These are phyloP conservation scores for Suhomyces bolitotheri DNA, from an alignment of 1,139 yeast species.

Conservation along the genomic window DNA sequence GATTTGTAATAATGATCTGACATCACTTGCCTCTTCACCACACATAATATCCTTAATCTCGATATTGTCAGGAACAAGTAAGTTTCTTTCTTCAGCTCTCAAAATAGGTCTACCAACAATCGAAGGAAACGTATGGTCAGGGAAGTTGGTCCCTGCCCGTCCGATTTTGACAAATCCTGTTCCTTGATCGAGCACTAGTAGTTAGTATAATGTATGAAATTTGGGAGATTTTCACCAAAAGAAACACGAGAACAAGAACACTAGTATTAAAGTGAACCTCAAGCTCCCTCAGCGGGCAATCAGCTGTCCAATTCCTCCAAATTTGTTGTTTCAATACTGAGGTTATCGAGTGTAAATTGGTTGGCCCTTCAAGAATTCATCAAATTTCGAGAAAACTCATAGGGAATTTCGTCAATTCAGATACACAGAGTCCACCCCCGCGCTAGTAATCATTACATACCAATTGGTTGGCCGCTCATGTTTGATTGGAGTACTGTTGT, in stretches of 20 bases:
- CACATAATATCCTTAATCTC: conserved; percentile 94
- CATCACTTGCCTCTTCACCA: conserved; percentile 93
- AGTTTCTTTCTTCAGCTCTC: conserved; percentile 89
- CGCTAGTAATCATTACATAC: conserved; percentile 49
- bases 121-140: conserved; percentile 97
- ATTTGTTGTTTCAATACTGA: too few relatives aligned
- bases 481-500: conserved; percentile 11
- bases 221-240: too few relatives aligned
- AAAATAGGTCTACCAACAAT: conserved; percentile 97
- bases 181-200: conserved; percentile 92
- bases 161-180: conserved; percentile 97
- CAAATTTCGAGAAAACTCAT: too few relatives aligned
- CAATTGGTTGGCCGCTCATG: conserved; percentile 55
- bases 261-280: background rate
- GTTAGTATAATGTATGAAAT: too few relatives aligned
- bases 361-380: too few relatives aligned
- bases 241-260: background rate
- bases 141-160: conserved; percentile 95
- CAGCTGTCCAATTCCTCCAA: too few relatives aligned
- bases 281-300: too few relatives aligned
- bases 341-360: too few relatives aligned
- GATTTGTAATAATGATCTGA: conserved; percentile 84
- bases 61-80: conserved; percentile 53
- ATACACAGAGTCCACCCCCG: too few relatives aligned
- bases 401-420: too few relatives aligned